Evolutionary conservation across 75 land plant species (phyloP), one percentile per base, ranked within the genome.

Genomic region (Selaginella tamariscina): DNA sequence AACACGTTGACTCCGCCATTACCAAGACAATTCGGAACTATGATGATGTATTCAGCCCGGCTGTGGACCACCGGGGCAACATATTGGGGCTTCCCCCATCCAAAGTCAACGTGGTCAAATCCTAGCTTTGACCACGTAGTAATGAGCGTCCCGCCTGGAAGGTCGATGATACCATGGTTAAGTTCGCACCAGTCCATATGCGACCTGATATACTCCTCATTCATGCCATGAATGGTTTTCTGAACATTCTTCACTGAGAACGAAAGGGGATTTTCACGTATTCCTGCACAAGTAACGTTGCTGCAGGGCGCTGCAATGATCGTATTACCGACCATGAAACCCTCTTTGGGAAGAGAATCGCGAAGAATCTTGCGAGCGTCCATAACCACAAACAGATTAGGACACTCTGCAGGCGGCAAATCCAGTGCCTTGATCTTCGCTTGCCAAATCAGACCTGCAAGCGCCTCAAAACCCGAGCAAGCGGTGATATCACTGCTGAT

Each of bases 301-400:
- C 5, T n/a, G 62, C 62, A 59, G 8, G 62, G 62, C 26, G 86
- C 81, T 1, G 82, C 70, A 23, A 84, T 80, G 62, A 73, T 74
- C 0, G 81, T 83, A 33, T 85, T 85, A n/a, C 88, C 88, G 11
- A 70, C 54, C 77, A 83, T 83, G 23, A 64, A 68, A 5, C 15
- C 49, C 11, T 5, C 18, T 32, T 56, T 44, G 1, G 83, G 83
- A 24, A 84, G 67, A 2, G 87, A 79, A 5, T 86, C 86, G 18
- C 21, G 32, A 49, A 83, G 2, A 30, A 76, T 79, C 59, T 72
- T 70, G 39, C 88, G 80, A 32, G 73, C 74, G 79, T 84, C 81
- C 32, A 85, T 82, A 0, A 84, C 76, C 65, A 81, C 80, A 62
- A 85, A 78, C 60, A 85, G 77, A 65, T 83, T 82, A 0, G 82